These are phyloP conservation scores for Hanseniaspora gamundiae DNA, from an alignment of 1,139 yeast genomes.

Conservation along the genomic window DNA sequence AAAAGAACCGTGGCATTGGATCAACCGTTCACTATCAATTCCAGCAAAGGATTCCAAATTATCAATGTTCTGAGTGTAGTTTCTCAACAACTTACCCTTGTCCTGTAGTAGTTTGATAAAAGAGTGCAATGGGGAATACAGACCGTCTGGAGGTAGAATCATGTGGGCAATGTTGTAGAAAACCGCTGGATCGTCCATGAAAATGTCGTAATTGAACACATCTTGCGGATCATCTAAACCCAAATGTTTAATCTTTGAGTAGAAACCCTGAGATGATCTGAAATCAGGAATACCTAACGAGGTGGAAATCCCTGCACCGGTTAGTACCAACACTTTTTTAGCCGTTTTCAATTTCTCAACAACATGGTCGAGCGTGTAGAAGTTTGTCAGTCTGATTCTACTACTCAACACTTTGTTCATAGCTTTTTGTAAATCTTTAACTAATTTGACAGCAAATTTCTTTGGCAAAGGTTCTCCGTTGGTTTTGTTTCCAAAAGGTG, in stretches of 20 bases:
- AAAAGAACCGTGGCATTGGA: conserved; percentile 95
- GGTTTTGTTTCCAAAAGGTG: neutral
- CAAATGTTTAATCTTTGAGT: conserved; percentile 53
- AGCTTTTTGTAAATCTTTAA: conserved; percentile 44
- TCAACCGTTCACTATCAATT: conserved; percentile 50
- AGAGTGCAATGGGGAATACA: conserved; percentile 77
- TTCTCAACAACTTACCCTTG: conserved; percentile 67
- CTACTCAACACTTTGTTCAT: conserved; percentile 46
- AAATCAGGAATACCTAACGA: conserved; percentile 91
- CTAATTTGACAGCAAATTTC: conserved; percentile 35
- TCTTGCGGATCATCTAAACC: conserved; percentile 90
- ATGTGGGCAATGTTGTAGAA: conserved; percentile 83
- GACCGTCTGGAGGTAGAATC: conserved; percentile 66
- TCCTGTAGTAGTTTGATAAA: conserved; percentile 68
- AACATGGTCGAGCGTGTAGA: conserved; percentile 51
- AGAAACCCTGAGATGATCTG: conserved; percentile 81
- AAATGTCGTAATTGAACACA: conserved; percentile 70
- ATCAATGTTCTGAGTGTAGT: conserved; percentile 92
- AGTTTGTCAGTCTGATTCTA: conserved; percentile 40
- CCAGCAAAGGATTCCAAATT: conserved; percentile 84
- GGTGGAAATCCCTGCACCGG: conserved; percentile 96
- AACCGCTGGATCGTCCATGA: conserved; percentile 65
- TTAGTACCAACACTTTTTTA: conserved; percentile 58
- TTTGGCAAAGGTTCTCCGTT: conserved; percentile 28
- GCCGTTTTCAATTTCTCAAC: conserved; percentile 41